Base-by-base conservation (phyloP, 306 rosid genomes). In the Quercus glauca region DNA sequence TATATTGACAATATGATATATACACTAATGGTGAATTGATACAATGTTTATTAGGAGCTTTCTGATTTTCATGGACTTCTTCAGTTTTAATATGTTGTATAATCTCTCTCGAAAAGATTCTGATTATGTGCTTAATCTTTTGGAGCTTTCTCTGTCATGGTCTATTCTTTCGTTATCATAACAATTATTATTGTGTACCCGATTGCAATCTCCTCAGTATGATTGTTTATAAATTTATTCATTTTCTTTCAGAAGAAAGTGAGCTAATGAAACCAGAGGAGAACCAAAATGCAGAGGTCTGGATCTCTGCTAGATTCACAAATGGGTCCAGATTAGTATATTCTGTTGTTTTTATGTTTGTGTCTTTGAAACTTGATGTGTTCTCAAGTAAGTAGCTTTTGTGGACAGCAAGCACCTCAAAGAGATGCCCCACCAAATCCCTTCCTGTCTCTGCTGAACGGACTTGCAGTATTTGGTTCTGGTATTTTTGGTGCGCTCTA, bases 401-500 rank as follows among this genome's bases (percentile, higher is more conserved):
- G 12, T 84, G 85, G 78, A 86, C 87, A 84, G 91, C 69, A 73
- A 79, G 85, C 78, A 75, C 69, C 79, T 77, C 79, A 73, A 79
- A 76, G 68, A 65, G 86, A 82, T 25, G 72, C 60, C 35, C 82
- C 86, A 20, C 60, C 92, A 55, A 88, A 72, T 86, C 78, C 90
- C 10, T 15, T 85, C 70, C 74, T 78, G 77, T 63, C 88, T 82
- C 73, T 94, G 60, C 82, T 92, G 81, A 92, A 92, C 77, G 89
- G 83, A 74, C 19, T 94, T 25, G 98, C 96, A 79, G 79, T 90
- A 81, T 51, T 89, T 73, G 79, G 91, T 86, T 76, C 90, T n/a
- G 96, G 96, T 67, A 73, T 90, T 71, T 67, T 94, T 26, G 97
- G 91, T 65, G 97, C 98, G 9, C 78, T 94, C 67, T 94, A 85